Evolutionary conservation across 106 monocot genomes (phyloP).

Genomic region (Dendrobium nobile): DNA sequence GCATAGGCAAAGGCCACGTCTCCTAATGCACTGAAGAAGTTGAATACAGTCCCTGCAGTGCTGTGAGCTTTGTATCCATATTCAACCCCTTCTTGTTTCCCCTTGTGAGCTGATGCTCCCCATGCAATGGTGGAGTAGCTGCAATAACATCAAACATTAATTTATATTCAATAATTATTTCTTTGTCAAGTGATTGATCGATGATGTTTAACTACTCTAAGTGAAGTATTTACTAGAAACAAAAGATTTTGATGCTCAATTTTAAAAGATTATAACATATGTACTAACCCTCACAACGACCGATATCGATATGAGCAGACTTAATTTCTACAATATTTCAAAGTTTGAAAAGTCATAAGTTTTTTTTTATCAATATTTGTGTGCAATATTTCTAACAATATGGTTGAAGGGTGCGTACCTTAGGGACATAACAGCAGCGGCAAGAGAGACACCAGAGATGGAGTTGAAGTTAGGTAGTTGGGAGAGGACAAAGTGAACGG

Average conservation of each 20-base stretch:
- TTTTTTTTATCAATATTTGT: too few species aligned
- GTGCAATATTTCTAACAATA: too few species aligned
- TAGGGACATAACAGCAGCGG: conserved; percentile 61
- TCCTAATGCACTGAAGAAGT: conserved; percentile 30
- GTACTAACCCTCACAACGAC: too few species aligned
- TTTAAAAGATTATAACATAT: too few species aligned
- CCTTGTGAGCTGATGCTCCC: conserved; percentile 18
- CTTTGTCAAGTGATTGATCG: too few species aligned
- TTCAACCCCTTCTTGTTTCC: conserved; percentile 21
- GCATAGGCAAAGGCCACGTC: conserved; percentile 38
- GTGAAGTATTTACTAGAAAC: too few species aligned
- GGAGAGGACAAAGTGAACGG: conserved; percentile 51
- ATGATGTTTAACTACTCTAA: too few species aligned
- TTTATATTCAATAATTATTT: too few species aligned
- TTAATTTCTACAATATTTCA: too few species aligned
- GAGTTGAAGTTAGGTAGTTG: conserved; percentile 65
- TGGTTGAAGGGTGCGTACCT: conserved; percentile 6
- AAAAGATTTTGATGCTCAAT: too few species aligned
- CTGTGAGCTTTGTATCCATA: conserved; percentile 19
- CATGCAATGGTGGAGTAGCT: conserved; percentile 43
- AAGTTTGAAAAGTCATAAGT: too few species aligned
- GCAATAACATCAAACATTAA: background rate
- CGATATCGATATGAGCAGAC: too few species aligned
- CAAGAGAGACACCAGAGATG: conserved; percentile 49
- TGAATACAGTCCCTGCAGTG: conserved; percentile 16